Evolutionary conservation across 129 eudicot species (phyloP), one percentile per base, ranked within the genome.

Genomic region (Dittrichia graveolens): DNA sequence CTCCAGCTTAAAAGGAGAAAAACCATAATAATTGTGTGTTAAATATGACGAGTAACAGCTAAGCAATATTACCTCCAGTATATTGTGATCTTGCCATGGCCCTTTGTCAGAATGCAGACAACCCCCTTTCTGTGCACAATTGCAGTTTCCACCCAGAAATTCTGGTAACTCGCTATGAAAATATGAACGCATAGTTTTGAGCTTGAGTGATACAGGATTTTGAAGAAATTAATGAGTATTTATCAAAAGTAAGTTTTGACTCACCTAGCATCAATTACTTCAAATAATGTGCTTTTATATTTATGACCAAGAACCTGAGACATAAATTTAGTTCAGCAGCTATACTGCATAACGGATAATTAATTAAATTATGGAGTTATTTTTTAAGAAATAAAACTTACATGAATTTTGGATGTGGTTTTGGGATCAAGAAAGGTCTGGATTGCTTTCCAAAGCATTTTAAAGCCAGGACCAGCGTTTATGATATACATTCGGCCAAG

Each of bases 401-500:
- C 97, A 63, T 88, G 91, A 81, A 91, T 86, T 78, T 91, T 91
- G 11, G 88, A 79, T 69, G 83, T 76, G 4, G 95, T 85, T 81
- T 78, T 79, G 3, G 95, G 88, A 76, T 91, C 95, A 35, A 91
- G 85, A 73, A 86, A 75, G 35, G 60, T 74, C 81, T 88, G 85
- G 8, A 84, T 76, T 61, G 90, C 67, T 71, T 71, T 86, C 97
- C 97, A 88, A 15, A 86, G 78, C 78, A 86, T 53, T 78, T 79
- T 84, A 68, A 88, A 91, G 54, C 89, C 86, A 65, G 88, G 80
- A 14, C 97, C 95, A 71, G 87, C 97, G 64, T 91, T 91, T 14
- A 91, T 68, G 57, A 91, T 83, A 64, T 83, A 88, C 95, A 91
- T 85, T 5, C 81, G 83, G 67, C 79, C 69, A 47, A 91, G 95